These are phyloP conservation scores for Penicillium sp. DNA, from an alignment of 2,329 filamentous ascomycete genomes.

Conservation along the genomic window DNA sequence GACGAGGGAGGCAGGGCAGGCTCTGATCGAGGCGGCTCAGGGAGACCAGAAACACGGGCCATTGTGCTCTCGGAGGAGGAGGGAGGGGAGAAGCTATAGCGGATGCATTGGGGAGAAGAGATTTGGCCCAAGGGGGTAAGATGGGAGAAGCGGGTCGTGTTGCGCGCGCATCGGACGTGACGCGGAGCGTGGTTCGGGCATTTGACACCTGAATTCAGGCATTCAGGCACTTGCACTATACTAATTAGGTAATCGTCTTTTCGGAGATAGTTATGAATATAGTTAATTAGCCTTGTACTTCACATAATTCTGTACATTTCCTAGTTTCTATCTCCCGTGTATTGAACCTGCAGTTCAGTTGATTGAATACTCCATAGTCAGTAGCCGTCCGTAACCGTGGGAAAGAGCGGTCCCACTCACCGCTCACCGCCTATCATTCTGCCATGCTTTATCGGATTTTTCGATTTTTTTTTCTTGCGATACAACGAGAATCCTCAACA, in stretches of 20 bases:
- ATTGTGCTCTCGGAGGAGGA: conserved; percentile 28
- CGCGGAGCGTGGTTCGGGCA: conserved; percentile 21
- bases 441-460: conserved; percentile 23
- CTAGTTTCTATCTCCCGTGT: neutral
- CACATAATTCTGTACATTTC: neutral
- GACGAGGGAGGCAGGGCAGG: conserved; percentile 29
- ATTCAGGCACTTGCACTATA: neutral
- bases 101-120: conserved; percentile 15
- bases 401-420: conserved; percentile 7
- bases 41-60: conserved; percentile 30
- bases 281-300: neutral
- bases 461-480: conserved; percentile 26
- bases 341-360: neutral
- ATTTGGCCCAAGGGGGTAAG: conserved; percentile 22
- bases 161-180: conserved; percentile 25
- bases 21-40: conserved; percentile 34
- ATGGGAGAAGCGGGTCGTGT: conserved; percentile 24
- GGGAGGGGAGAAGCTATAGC: conserved; percentile 18
- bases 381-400: neutral
- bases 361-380: neutral
- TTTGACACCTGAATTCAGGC: conserved; percentile 13
- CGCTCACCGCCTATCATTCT: conserved; percentile 18
- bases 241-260: neutral
- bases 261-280: neutral
- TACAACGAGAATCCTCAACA: conserved; percentile 26